These are phyloP conservation scores for Metschnikowia amazonensis DNA, from an alignment of 805 yeast species.

Conservation along the genomic window DNA sequence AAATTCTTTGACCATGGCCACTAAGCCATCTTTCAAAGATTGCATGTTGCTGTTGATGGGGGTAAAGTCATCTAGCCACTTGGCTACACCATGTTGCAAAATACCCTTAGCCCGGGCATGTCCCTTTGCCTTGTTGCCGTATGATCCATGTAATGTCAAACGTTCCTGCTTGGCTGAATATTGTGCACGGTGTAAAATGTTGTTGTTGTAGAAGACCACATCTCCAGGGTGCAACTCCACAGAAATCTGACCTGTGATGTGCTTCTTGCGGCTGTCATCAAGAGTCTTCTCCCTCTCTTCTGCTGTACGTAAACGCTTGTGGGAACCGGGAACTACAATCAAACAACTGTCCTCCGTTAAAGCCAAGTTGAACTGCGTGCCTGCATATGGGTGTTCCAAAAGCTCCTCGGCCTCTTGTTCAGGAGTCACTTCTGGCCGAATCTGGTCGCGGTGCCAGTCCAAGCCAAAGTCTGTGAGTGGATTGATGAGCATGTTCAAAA, in stretches of 20 bases:
- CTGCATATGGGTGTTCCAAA: slow-evolving; percentile 39
- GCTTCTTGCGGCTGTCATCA: slow-evolving; percentile 29
- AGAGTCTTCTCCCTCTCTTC: slow-evolving; percentile 42
- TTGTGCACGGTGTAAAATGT: slow-evolving; percentile 47
- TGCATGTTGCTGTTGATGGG: slow-evolving; percentile 29
- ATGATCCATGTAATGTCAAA: slow-evolving; percentile 48
- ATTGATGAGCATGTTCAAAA: slow-evolving; percentile 50
- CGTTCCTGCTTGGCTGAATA: slow-evolving; percentile 38
- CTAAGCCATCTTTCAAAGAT: slow-evolving; percentile 28
- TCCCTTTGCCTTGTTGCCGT: slow-evolving; percentile 43
- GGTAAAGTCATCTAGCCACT: slow-evolving; percentile 40
- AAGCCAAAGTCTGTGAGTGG: slow-evolving; percentile 51
- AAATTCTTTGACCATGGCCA: slow-evolving; percentile 27
- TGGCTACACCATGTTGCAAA: slow-evolving; percentile 50
- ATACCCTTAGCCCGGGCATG: slow-evolving; percentile 45
- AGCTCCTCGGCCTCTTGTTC: slow-evolving; percentile 44
- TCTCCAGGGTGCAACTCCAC: slow-evolving; percentile 49
- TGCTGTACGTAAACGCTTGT: slow-evolving; percentile 41
- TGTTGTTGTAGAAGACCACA: slow-evolving; percentile 47
- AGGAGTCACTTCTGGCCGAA: slow-evolving; percentile 43
- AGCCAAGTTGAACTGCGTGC: slow-evolving; percentile 51
- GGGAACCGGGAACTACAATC: slow-evolving; percentile 48
- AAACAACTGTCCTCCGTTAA: slow-evolving; percentile 44
- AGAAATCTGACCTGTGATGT: slow-evolving; percentile 36
- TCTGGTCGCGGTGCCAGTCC: slow-evolving; percentile 52